These are phyloP conservation scores for Acanthochlamys bracteata DNA, from an alignment of 106 monocot genomes.

Conservation along the genomic window DNA sequence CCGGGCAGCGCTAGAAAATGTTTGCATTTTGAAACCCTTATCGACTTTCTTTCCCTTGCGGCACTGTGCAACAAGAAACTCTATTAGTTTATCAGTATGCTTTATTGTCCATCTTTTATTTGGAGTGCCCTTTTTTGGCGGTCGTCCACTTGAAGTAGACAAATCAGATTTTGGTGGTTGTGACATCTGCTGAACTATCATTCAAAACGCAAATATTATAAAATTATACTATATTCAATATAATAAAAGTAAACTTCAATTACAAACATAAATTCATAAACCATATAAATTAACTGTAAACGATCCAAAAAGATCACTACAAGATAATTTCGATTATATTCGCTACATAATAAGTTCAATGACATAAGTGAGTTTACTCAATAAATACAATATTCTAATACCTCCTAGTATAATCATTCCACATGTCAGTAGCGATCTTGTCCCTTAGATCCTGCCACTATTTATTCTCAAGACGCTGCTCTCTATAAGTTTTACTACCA, in stretches of 20 bases:
- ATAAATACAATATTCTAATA: too few species aligned
- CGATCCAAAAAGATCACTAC: too few species aligned
- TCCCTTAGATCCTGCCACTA: neutral
- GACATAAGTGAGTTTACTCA: too few species aligned
- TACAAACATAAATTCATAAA: too few species aligned
- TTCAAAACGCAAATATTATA: neutral
- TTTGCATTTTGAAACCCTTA: neutral
- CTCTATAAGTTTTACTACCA: neutral
- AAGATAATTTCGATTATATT: too few species aligned
- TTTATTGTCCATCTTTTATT: neutral
- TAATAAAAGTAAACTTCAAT: too few species aligned
- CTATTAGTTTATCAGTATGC: neutral
- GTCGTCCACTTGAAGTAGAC: neutral
- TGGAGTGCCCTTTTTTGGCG: neutral
- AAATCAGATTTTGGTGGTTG: too few species aligned
- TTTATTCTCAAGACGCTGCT: neutral
- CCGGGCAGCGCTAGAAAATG: neutral
- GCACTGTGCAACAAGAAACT: neutral
- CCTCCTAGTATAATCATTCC: too few species aligned
- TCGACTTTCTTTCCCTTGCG: neutral
- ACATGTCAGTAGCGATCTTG: neutral
- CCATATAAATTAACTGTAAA: too few species aligned
- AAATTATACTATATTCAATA: neutral
- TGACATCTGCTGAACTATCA: neutral
- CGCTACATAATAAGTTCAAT: too few species aligned